Percentiles rank a stretch among this genome's conserved stretches.
phyloP scores from a whole-genome alignment of 768 basidiomycete genomes.

The Clitopilus passeckerianus region DNA sequence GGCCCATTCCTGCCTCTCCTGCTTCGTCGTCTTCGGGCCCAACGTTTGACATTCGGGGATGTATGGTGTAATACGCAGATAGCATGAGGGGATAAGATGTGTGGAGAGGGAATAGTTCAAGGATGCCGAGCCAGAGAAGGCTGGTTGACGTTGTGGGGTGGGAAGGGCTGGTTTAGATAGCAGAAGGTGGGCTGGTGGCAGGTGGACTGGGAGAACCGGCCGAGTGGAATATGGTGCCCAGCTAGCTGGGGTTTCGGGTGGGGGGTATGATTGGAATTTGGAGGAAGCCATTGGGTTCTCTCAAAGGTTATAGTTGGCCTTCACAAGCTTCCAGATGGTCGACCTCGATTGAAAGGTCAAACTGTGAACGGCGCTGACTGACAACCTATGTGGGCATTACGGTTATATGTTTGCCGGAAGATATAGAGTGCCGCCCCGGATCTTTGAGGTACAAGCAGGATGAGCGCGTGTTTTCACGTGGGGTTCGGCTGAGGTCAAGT shows the following conservation, averaged over 20 bases:
- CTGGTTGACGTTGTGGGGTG: constrained; percentile 27
- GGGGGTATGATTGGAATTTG: neutral
- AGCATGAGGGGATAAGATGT: constrained; percentile 51
- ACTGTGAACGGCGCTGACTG: neutral
- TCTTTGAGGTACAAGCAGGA: neutral
- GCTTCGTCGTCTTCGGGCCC: constrained; percentile 26
- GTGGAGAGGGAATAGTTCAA: constrained; percentile 37
- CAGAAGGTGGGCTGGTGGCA: neutral
- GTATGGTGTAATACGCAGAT: constrained; percentile 39
- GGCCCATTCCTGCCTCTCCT: constrained; percentile 23
- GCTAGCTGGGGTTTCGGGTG: neutral
- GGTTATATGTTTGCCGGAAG: neutral
- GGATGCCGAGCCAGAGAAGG: constrained; percentile 18
- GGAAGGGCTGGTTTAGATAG: constrained; percentile 31
- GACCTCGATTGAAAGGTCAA: neutral
- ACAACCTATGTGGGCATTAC: neutral
- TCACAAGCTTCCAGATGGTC: neutral
- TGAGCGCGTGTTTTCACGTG: neutral
- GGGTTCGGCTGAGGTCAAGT: no score
- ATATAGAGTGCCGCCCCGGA: no score
- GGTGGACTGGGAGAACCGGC: neutral
- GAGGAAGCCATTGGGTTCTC: neutral
- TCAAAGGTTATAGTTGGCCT: no score
- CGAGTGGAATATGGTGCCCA: neutral
- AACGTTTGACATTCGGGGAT: constrained; percentile 31